A percentile compares a stretch with the other conserved stretches of the same genome.
phyloP scores from a whole-genome alignment of 2,329 filamentous ascomycete species.

The Aspergillus sclerotialis region DNA sequence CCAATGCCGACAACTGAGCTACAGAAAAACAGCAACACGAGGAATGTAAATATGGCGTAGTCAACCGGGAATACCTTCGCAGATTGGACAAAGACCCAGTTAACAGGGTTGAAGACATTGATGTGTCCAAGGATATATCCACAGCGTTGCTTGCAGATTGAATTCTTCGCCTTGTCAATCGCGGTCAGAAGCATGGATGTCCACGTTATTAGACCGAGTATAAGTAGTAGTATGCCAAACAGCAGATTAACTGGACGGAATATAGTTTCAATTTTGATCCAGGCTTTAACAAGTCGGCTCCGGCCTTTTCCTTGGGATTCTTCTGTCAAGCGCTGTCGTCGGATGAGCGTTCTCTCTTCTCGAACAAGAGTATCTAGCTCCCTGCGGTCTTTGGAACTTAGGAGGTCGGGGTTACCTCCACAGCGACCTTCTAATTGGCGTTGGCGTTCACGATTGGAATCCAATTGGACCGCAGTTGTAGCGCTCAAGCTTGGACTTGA shows the following conservation, averaged over 20 bases:
- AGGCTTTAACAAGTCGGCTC: constrained; percentile 64
- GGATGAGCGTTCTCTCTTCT: constrained; percentile 86
- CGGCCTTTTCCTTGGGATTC: constrained; percentile 62
- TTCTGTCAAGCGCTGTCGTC: constrained; percentile 78
- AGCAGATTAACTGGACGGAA: constrained; percentile 85
- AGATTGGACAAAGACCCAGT: constrained; percentile 77
- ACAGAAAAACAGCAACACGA: constrained; percentile 82
- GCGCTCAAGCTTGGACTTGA: constrained; percentile 73
- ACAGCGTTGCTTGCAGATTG: constrained; percentile 80
- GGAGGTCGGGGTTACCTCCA: constrained; percentile 63
- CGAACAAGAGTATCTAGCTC: constrained; percentile 81
- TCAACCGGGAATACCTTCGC: constrained; percentile 84
- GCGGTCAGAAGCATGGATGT: constrained; percentile 90
- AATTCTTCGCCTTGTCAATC: constrained; percentile 95
- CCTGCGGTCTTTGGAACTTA: constrained; percentile 78
- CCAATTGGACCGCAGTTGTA: constrained; percentile 71
- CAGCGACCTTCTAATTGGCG: constrained; percentile 83
- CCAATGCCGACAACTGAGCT: constrained; percentile 82
- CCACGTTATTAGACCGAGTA: constrained; percentile 71
- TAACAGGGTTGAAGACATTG: constrained; percentile 91
- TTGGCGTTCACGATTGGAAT: constrained; percentile 84
- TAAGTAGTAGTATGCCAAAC: constrained; percentile 69
- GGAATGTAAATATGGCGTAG: constrained; percentile 78
- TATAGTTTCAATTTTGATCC: constrained; percentile 73
- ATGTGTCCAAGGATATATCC: constrained; percentile 85